These are phyloP conservation scores for Teratosphaeria pseudoeucalypti DNA, from an alignment of 2,329 filamentous ascomycete genomes.

Conservation along the genomic window DNA sequence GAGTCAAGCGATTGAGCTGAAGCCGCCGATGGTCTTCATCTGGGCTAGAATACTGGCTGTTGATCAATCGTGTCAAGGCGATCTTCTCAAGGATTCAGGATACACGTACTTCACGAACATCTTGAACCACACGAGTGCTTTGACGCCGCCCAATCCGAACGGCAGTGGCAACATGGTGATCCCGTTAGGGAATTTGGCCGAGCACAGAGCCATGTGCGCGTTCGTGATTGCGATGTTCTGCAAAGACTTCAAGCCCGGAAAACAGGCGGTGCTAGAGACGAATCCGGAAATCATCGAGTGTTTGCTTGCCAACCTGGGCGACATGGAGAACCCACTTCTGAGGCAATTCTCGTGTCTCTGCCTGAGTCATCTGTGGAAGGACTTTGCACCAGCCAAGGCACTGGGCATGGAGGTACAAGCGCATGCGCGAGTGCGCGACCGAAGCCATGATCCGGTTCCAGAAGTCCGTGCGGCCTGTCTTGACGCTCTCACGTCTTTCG, in stretches of 20 bases:
- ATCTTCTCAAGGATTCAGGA: slow-evolving; percentile 91
- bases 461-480: slow-evolving; percentile 91
- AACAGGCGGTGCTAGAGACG: slow-evolving; percentile 79
- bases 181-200: slow-evolving; percentile 76
- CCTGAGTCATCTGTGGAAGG: slow-evolving; percentile 87
- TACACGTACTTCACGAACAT: slow-evolving; percentile 96
- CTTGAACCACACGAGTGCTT: slow-evolving; percentile 56
- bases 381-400: slow-evolving; percentile 90
- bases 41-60: slow-evolving; percentile 95
- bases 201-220: slow-evolving; percentile 97
- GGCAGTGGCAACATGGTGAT: slow-evolving; percentile 32
- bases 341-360: slow-evolving; percentile 94
- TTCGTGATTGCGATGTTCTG: slow-evolving; percentile 97
- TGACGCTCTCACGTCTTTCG: slow-evolving; percentile 84
- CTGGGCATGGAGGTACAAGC: slow-evolving; percentile 83
- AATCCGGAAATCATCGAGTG: slow-evolving; percentile 83
- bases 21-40: slow-evolving; percentile 98
- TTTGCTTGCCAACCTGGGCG: slow-evolving; percentile 72
- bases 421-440: slow-evolving; percentile 65
- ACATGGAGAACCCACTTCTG: slow-evolving; percentile 77
- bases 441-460: slow-evolving; percentile 76
- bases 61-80: slow-evolving; percentile 84
- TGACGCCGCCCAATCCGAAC: background rate
- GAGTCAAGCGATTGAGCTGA: slow-evolving; percentile 86
- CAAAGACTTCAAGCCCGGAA: slow-evolving; percentile 84